Conservation (phyloP, 345 rosid genomes). For the Microcos paniculata region DNA sequence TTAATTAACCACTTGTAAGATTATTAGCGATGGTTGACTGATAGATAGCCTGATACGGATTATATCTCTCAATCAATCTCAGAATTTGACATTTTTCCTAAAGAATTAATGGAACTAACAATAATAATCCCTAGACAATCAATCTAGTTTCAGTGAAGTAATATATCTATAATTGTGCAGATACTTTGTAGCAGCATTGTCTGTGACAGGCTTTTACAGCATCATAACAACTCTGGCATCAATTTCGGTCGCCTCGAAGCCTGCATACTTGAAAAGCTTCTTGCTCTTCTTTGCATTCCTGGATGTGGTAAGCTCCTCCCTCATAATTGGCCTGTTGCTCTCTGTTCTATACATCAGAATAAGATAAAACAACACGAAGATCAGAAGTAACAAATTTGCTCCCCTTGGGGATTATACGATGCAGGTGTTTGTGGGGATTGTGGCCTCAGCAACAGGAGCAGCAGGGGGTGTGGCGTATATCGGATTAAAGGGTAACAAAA, state of each 20-base stretch:
- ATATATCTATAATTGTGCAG: constrained; percentile 34
- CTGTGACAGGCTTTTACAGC: constrained; percentile 60
- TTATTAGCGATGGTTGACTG: neutral
- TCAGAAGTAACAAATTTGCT: neutral
- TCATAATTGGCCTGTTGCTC: neutral
- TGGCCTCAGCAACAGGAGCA: constrained; percentile 76
- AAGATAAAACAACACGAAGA: neutral
- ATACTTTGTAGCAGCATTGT: constrained; percentile 59
- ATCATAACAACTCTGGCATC: constrained; percentile 53
- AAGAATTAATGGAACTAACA: neutral
- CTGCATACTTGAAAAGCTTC: constrained; percentile 31
- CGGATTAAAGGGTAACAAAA: constrained; percentile 66
- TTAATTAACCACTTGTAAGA: neutral
- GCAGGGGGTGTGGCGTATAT: constrained; percentile 72
- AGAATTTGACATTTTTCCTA: neutral
- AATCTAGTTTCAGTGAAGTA: neutral
- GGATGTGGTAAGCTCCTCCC: constrained; percentile 51
- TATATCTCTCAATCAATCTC: neutral
- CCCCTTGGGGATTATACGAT: neutral
- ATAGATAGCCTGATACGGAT: neutral
- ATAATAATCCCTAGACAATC: neutral
- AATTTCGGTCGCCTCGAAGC: constrained; percentile 39
- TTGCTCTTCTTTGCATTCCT: constrained; percentile 37
- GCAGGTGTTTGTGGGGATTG: constrained; percentile 73
- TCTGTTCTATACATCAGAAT: neutral